phyloP scores from a whole-genome alignment of 257 asterid species.

The Jasminum sambac region DNA sequence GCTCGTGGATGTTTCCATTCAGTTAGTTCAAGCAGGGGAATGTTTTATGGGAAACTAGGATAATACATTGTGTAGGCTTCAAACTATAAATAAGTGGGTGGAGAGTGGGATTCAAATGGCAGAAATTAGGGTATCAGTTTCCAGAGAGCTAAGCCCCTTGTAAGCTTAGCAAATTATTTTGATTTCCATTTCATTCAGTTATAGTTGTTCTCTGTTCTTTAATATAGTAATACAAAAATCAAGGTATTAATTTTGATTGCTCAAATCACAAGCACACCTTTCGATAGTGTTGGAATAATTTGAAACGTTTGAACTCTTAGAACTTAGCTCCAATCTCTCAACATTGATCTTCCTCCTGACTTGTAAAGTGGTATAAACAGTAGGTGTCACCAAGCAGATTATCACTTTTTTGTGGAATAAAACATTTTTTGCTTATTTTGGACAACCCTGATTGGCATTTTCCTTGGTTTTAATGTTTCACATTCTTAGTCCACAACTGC shows the following conservation, averaged over 20 bases:
- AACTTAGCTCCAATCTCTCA: neutral
- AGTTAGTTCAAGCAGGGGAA: no score
- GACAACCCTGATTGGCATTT: conserved; percentile 3
- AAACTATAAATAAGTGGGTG: neutral
- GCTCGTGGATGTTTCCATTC: neutral
- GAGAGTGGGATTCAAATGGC: neutral
- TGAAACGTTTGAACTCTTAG: neutral
- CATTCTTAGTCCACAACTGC: neutral
- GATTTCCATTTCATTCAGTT: neutral
- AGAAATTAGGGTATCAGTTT: neutral
- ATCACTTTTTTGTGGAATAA: neutral
- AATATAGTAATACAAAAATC: neutral
- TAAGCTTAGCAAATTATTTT: neutral
- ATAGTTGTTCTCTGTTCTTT: neutral
- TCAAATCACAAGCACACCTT: neutral
- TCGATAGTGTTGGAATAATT: neutral
- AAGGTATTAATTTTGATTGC: neutral
- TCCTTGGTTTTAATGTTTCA: conserved; percentile 6
- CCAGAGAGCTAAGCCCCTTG: neutral
- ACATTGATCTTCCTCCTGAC: neutral
- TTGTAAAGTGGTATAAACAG: neutral
- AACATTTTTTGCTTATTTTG: conserved; percentile 11
- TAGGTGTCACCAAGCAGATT: conserved; percentile 3
- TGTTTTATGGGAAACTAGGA: no score
- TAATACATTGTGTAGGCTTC: neutral